Evolutionary conservation across 352 stramenopile genomes (phyloP), one percentile per base, ranked within the genome.

Genomic region (Pythium dissotocum): DNA sequence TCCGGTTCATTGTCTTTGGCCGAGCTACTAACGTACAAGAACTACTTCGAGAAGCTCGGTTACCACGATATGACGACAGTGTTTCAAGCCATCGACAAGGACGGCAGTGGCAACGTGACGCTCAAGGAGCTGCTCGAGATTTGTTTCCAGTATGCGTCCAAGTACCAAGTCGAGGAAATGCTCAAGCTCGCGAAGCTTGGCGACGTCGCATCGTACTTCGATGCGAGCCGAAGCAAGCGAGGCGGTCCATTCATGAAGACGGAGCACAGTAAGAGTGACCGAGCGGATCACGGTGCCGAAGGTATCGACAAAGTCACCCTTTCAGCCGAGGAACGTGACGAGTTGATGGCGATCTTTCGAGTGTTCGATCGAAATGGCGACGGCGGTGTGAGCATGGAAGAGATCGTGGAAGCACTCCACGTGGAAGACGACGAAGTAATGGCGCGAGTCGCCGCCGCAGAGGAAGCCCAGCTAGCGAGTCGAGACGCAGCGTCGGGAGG

Each of bases 341-440:
- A 91, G 59, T 62, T 93, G 58, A 65, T 84, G 21, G 79, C 73
- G 0, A 90, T 93, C 49, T 93, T 91, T 44, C 77, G 71, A 0
- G 76, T 93, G 12, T 93, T 93, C 58, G 84, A 91, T 70, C 76
- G 76, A n/a, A 80, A 93, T 57, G 72, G 76, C 1, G 83, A 89
- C 53, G 84, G 84, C 7, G 77, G 78, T 7, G 80, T 93, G 56
- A 87, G 75, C 21, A 79, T 90, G 56, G 71, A 90, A n/a, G 84
- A 93, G 67, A 84, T 93, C 57, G 76, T 93, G 67, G 84, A 90
- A 32, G 80, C 80, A 9, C 60, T 93, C 33, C 77, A 81, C 2
- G 82, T 89, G 1, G 79, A 89, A 13, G 80, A 93, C 21, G 82
- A 90, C 63, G 81, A 90, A n/a, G 71, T 76, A 4, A 80, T 88